Base-by-base conservation (phyloP, 2,329 filamentous ascomycete species). In the Fusarium praegraminearum region DNA sequence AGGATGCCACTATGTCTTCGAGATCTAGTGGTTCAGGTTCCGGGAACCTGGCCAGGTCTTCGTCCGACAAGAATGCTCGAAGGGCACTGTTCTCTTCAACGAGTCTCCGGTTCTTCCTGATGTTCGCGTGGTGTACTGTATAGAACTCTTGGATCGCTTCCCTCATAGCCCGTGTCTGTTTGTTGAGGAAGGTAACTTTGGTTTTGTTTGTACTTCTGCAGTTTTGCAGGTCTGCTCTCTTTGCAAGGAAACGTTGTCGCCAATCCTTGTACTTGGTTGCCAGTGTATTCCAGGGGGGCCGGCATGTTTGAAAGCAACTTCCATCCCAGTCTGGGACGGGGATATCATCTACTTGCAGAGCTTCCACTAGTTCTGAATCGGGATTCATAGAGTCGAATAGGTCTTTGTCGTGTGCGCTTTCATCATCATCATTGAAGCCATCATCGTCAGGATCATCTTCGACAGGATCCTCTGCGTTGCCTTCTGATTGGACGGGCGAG, bases 261-360 rank as follows among this genome's bases (percentile, higher is more conserved):
- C 22, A 67, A 1, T 2, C 0, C 0, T 11, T 15, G 10, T 44
- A 41, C 1, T 0, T 0, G 0, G n/a, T 0, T 12, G 13, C 30
- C 3, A 70, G 22, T 5, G 3, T 3, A 1, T 26, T 0, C 57
- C 57, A 69, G 22, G 7, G 38, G 4, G 64, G 54, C 0, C 49
- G 35, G 15, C 69, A 71, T 18, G 62, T 63, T 5, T 12, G 4
- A 4, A 16, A 0, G 24, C 69, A 71, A 1, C 15, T 5, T 1
- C 20, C 20, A 13, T 45, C 2, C 57, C 65, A 71, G 1, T 33
- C 36, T 40, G 64, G 64, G 18, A 18, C 1, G 11, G 1, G 1
- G 1, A 61, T 13, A 0, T 1, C 3, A 7, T 65, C 67, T 26
- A 57, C 58, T 1, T 1, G 9, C 0, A 70, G 58, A 6, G 15